Evolutionary conservation across 345 rosid species (phyloP), one percentile per base, ranked within the genome.

Genomic region (Capsella bursapastoris): DNA sequence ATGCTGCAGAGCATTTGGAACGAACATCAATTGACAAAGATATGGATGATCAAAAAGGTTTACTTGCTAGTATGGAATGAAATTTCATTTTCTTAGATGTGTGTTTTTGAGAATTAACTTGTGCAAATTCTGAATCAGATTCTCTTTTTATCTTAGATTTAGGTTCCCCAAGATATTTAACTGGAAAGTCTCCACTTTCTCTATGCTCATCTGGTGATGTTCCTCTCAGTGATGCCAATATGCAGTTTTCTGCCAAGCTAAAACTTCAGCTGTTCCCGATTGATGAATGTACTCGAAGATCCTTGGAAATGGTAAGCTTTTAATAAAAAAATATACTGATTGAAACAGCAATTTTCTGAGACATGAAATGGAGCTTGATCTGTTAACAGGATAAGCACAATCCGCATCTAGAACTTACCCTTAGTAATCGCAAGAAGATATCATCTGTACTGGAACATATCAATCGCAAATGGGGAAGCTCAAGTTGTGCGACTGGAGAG

Each of bases 1-100:
- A 92, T 78, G 99, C 99, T 78, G 98, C 99, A 72, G 99, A 90
- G 80, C 99, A 96, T 83, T 80, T 96, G 79, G 98, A 96, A 80
- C 88, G 88, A 72, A 71, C 87, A 29, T 75, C 84, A 53, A 77
- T 70, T 66, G 84, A 83, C 68, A 86, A 87, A 68, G 89, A 85
- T 73, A 77, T 81, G 76, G 84, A 87, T 73, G 72, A 45, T 79
- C 86, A 79, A 40, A 83, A 81, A 66, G 84, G 84, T 82, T 64
- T 68, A 70, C 62, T 73, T 44, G 81, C 75, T 81, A 53, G 68
- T 65, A 52, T 67, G 69, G 41, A 74, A 71, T 55, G 50, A 70
- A 56, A 34, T 68, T 31, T 58, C 53, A 41, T 69, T n/a, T 71
- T 74, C n/a, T 37, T 68, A 48, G 65, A 70, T 59, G 55, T 18